Evolutionary conservation across 169 alveolate genomes (phyloP).

Genomic region (Perkinsus chesapeaki): DNA sequence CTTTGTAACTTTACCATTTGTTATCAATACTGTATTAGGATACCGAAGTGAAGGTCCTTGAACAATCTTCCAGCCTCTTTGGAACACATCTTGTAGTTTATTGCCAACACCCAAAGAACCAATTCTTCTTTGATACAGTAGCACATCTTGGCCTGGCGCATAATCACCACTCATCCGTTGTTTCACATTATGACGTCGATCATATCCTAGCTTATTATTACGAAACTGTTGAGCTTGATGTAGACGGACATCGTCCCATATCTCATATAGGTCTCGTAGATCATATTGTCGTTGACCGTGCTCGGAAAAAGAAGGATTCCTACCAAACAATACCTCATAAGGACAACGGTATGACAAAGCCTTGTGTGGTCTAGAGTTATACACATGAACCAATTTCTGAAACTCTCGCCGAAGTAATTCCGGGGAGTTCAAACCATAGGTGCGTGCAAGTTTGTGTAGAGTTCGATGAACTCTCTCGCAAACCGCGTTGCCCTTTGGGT

Average conservation of each 20-base stretch:
- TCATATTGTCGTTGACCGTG: background rate
- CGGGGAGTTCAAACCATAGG: background rate
- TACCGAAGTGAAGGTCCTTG: background rate
- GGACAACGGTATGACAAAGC: background rate
- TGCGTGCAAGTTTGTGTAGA: background rate
- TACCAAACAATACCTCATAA: background rate
- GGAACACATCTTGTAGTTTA: background rate
- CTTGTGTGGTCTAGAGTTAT: background rate
- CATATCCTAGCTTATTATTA: background rate
- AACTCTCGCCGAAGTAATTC: background rate
- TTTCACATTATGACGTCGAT: background rate
- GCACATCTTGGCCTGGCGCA: background rate
- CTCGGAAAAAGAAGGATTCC: background rate
- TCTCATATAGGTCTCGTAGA: background rate
- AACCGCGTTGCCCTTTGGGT: background rate
- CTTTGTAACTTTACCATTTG: background rate
- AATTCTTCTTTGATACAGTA: background rate
- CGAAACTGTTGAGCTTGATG: background rate
- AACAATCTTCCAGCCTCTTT: background rate
- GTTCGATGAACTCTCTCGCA: background rate
- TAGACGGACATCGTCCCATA: background rate
- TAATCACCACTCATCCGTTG: background rate
- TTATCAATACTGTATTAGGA: background rate
- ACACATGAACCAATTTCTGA: background rate
- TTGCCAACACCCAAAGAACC: background rate